A percentile compares a stretch with the other conserved stretches of the same genome.
Evolutionary conservation across 1,284 basidiomycete species (phyloP).

Genomic region (Wolfiporia cocos): DNA sequence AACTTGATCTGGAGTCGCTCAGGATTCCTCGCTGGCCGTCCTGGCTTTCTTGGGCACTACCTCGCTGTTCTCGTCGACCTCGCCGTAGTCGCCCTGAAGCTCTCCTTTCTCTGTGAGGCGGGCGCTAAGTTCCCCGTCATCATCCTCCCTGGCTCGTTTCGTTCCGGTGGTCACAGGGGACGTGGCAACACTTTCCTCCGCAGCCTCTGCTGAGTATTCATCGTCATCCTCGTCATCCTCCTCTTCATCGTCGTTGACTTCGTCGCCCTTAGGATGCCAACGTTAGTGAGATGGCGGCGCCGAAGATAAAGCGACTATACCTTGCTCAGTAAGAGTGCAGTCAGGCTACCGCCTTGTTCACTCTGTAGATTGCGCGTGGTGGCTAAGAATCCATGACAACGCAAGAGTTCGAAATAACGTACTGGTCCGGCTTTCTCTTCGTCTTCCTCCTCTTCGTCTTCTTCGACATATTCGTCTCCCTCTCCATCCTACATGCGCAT

Average conservation of each 20-base stretch:
- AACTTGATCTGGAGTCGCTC: too few relatives aligned
- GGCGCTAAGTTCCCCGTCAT: slow-evolving; percentile 25
- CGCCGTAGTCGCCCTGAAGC: slow-evolving; percentile 19
- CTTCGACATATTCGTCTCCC: slow-evolving; percentile 19
- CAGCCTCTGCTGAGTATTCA: slow-evolving; percentile 27
- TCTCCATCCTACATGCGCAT: too few relatives aligned
- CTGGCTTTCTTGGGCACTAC: slow-evolving; percentile 31
- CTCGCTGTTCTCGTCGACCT: slow-evolving; percentile 33
- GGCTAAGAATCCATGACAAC: background rate
- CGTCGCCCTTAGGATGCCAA: slow-evolving; percentile 4
- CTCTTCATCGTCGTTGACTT: slow-evolving; percentile 15
- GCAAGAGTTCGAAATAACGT: background rate
- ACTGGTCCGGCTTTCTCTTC: slow-evolving; percentile 13
- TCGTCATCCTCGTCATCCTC: slow-evolving; percentile 30
- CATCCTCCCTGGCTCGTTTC: slow-evolving; percentile 34
- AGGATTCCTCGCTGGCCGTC: slow-evolving; percentile 11
- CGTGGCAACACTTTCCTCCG: slow-evolving; percentile 17
- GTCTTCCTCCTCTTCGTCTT: slow-evolving; percentile 18
- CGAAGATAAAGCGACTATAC: slow-evolving; percentile 5
- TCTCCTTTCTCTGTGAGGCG: slow-evolving; percentile 4
- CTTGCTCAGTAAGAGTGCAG: slow-evolving; percentile 21
- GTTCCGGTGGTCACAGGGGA: slow-evolving; percentile 17
- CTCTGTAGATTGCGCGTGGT: slow-evolving; percentile 7
- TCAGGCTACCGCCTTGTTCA: slow-evolving; percentile 15
- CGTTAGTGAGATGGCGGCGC: background rate